A percentile compares a stretch with the other conserved stretches of the same genome.
Conservation (phyloP, 2,329 filamentous ascomycete species). For the Ascochyta fabae region DNA sequence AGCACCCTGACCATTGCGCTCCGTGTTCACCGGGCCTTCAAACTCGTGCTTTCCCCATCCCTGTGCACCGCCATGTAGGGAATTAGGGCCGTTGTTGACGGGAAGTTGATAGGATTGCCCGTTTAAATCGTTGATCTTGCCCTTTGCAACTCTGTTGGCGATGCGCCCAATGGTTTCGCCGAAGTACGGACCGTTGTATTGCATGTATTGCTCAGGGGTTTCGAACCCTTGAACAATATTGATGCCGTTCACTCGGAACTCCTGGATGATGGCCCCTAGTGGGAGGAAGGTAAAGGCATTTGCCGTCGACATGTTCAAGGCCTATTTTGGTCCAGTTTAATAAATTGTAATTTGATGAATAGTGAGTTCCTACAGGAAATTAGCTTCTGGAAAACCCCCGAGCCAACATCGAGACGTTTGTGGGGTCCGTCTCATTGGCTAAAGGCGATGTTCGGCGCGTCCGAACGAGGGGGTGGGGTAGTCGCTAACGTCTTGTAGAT, state of each 20-base stretch:
- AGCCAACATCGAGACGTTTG: neutral
- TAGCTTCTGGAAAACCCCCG: neutral
- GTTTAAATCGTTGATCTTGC: conserved; percentile 75
- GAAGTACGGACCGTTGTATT: conserved; percentile 80
- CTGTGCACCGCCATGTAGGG: conserved; percentile 59
- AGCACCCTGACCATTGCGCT: conserved; percentile 55
- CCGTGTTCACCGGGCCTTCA: conserved; percentile 69
- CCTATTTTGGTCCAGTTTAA: neutral
- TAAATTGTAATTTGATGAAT: too few relatives aligned
- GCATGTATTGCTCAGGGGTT: conserved; percentile 73
- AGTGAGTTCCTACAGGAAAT: neutral
- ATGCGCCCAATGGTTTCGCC: conserved; percentile 89
- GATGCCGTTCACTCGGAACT: conserved; percentile 75
- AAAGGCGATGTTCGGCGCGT: neutral
- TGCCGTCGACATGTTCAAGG: conserved; percentile 35
- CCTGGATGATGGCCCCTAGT: conserved; percentile 79
- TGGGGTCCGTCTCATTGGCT: neutral
- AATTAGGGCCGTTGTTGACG: conserved; percentile 79
- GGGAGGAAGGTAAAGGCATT: conserved; percentile 68
- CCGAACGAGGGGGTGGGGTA: conserved; percentile 13
- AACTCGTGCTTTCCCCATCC: conserved; percentile 87
- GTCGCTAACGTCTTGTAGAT: conserved; percentile 4
- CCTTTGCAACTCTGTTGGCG: conserved; percentile 80
- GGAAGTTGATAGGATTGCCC: conserved; percentile 71
- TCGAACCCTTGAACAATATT: conserved; percentile 93